Conservation (phyloP, 371 early-diverging fungal genomes). For the Mortierella sp. region DNA sequence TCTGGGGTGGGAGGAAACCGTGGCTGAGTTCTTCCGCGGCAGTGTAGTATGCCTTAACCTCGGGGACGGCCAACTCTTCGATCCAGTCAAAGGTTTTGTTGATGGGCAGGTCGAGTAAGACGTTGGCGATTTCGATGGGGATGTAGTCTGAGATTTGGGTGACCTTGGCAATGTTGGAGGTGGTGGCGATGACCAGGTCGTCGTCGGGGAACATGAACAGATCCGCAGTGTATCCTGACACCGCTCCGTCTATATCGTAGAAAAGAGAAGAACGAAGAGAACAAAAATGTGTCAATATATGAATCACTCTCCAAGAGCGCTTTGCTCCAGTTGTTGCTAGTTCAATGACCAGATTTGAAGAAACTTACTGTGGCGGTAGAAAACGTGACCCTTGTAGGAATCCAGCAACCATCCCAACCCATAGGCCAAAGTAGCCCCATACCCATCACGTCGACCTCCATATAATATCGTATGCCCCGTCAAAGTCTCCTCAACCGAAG, state of each 20-base stretch:
- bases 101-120: conserved; percentile 4
- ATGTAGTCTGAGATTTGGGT: neutral
- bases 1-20: neutral
- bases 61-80: neutral
- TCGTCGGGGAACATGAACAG: conserved; percentile 14
- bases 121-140: conserved; percentile 16
- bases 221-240: neutral
- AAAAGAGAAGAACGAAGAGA: neutral
- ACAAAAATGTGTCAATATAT: neutral
- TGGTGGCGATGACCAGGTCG: conserved; percentile 18
- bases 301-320: neutral
- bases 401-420: conserved; percentile 22
- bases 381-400: conserved; percentile 17
- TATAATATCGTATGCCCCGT: neutral
- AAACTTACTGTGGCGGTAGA: conserved; percentile 22
- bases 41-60: neutral
- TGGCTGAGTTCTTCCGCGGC: neutral
- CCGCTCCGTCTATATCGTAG: conserved; percentile 6
- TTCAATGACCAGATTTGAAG: neutral
- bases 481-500: conserved; percentile 8
- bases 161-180: neutral
- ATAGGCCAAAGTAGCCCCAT: neutral
- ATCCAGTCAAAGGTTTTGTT: conserved; percentile 1
- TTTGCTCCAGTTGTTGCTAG: too few species aligned
- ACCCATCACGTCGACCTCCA: neutral